These are phyloP conservation scores for Dioscorea zingiberensis DNA, from an alignment of 106 monocot genomes.

Conservation along the genomic window DNA sequence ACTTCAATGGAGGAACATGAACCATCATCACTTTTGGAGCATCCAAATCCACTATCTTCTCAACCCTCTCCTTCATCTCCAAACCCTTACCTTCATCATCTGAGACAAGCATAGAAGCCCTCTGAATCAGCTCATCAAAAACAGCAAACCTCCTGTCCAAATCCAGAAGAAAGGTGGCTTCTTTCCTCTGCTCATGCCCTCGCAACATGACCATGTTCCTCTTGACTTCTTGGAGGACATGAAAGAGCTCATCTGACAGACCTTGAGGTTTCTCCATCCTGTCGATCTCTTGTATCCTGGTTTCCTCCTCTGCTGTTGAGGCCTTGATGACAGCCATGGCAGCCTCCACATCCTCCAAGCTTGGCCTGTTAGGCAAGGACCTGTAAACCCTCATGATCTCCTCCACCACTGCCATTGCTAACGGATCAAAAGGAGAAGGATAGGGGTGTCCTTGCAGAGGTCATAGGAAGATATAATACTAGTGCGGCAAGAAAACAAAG, in stretches of 20 bases:
- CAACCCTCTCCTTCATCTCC: conserved; percentile 13
- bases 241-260: conserved; percentile 35
- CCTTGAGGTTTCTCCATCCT: conserved; percentile 28
- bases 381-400: conserved; percentile 72
- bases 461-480: no score
- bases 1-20: conserved; percentile 22
- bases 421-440: background rate
- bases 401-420: conserved; percentile 20
- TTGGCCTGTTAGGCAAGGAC: conserved; percentile 63
- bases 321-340: conserved; percentile 53
- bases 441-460: no score
- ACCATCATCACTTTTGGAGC: background rate
- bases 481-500: no score
- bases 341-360: conserved; percentile 68
- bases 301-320: conserved; percentile 48
- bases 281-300: conserved; percentile 32
- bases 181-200: conserved; percentile 40
- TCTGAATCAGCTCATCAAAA: conserved; percentile 6
- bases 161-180: conserved; percentile 2
- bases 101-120: conserved; percentile 5
- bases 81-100: conserved; percentile 1
- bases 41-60: conserved; percentile 15
- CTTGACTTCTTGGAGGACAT: conserved; percentile 39
- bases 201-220: conserved; percentile 40
- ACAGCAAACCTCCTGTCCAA: conserved; percentile 4